phyloP scores from a whole-genome alignment of 345 rosid genomes.

The Sonneratia caseolaris region DNA sequence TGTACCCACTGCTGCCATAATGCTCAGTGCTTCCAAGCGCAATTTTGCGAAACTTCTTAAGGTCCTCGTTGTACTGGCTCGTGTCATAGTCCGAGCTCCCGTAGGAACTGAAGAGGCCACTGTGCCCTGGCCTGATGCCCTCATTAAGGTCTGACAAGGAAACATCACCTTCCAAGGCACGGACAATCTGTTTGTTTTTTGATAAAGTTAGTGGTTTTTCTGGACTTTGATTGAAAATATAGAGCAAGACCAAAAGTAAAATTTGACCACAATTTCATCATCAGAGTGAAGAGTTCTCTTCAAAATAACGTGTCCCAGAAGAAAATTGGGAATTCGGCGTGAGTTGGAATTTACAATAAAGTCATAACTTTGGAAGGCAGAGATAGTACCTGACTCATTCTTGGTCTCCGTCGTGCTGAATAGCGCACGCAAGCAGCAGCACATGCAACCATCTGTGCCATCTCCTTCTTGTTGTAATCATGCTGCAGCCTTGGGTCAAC shows the following conservation, averaged over 20 bases:
- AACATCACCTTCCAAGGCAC: constrained; percentile 76
- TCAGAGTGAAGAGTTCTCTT: too few relatives aligned
- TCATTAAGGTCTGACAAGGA: constrained; percentile 70
- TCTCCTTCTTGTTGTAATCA: constrained; percentile 52
- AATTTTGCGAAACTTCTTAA: constrained; percentile 68
- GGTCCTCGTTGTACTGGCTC: constrained; percentile 65
- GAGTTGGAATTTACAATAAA: neutral
- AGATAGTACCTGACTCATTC: constrained; percentile 74
- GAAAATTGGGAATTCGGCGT: neutral
- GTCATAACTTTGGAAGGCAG: too few relatives aligned
- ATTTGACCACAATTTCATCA: neutral
- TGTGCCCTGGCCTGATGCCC: constrained; percentile 58
- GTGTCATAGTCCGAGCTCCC: constrained; percentile 86
- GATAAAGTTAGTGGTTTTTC: neutral
- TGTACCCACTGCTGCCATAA: constrained; percentile 56
- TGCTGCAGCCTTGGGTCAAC: constrained; percentile 54
- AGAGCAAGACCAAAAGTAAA: neutral
- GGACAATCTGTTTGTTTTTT: constrained; percentile 55
- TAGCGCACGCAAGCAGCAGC: constrained; percentile 84
- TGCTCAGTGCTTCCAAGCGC: constrained; percentile 62
- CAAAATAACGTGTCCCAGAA: too few relatives aligned
- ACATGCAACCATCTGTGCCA: constrained; percentile 81
- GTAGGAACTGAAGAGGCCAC: constrained; percentile 40
- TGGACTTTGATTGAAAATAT: neutral
- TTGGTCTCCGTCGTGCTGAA: constrained; percentile 79